Base-by-base conservation (phyloP, 116 monocot species). In the Trichopus zeylanicus region DNA sequence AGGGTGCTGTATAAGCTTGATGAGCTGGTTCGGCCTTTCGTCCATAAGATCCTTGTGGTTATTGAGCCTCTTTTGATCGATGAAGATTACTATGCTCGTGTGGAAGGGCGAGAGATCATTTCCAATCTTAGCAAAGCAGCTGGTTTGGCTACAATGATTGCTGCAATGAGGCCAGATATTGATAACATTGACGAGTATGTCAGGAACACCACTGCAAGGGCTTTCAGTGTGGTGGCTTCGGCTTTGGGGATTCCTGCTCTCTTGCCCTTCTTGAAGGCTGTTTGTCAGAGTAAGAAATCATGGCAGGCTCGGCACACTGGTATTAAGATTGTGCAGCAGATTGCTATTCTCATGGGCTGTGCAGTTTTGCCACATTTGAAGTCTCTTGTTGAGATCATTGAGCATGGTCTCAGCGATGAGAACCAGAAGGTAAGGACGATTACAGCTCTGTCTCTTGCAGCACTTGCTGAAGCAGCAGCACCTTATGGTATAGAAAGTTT, bases 101-200 rank as follows among this genome's bases (percentile, higher is more conserved):
- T 92, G 19, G 92, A 92, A 64, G 92, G 92, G 29, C 63, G 87
- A 59, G 87, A 92, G 56, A 92, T 92, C n/a, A 92, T 92, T 48
- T 92, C 92, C 29, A 92, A 92, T 78, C 81, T 92, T 27, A 92
- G 92, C 60, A 92, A 92, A 63, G 92, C 87, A 5, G 87, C 92
- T 70, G 92, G 87, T 56, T 67, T 92, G 55, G 87, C 92, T 0
- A 87, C 87, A 19, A 92, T 92, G 92, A 92, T 92, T 59, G 87
- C 87, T 23, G 92, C 92, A 5, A 92, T 92, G 92, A 80, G 92
- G 58, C 92, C 92, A 13, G 92, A 92, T 72, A 92, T 92, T 48
- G 92, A 92, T 73, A 92, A 92, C 56, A 92, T 92, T 67, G 92
- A 92, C 61, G 92, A 92, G 65, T 92, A 92, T 37, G 92, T 92